These are phyloP conservation scores for Friedmanniomyces endolithicus DNA, from an alignment of 495 filamentous ascomycete genomes.

Conservation along the genomic window DNA sequence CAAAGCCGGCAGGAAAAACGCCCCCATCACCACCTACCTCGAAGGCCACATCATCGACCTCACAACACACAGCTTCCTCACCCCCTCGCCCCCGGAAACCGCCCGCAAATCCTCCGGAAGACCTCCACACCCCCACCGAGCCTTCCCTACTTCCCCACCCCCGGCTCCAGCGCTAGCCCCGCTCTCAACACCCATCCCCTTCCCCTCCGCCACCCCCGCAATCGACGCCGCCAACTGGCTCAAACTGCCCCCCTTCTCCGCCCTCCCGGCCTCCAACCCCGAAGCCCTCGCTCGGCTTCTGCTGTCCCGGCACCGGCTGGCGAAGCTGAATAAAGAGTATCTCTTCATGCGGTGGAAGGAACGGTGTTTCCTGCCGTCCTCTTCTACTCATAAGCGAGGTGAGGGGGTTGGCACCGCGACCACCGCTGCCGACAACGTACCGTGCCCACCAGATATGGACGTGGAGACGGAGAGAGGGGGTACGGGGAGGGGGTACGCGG, in stretches of 20 bases:
- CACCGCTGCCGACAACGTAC: no score
- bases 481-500: not conserved
- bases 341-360: constrained; percentile 75
- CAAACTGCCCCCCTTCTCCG: constrained; percentile 53
- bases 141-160: no score
- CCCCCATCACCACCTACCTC: constrained; percentile 58
- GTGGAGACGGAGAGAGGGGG: constrained; percentile 7
- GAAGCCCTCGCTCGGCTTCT: constrained; percentile 47
- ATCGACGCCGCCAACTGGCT: constrained; percentile 63
- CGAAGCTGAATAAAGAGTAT: constrained; percentile 45
- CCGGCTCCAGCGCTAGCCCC: not conserved
- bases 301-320: constrained; percentile 45
- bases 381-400: no score
- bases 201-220: constrained; percentile 41
- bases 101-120: no score
- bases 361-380: constrained; percentile 63
- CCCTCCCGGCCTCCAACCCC: constrained; percentile 33
- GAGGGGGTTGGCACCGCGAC: no score
- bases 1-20: constrained; percentile 22
- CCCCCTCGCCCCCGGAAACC: no score
- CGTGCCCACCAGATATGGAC: no score
- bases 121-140: no score
- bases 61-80: constrained; percentile 52
- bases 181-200: constrained; percentile 27
- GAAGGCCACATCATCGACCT: constrained; percentile 73